phyloP scores from a whole-genome alignment of 2,329 filamentous ascomycete species.

The Stagonosporopsis rhizophila region DNA sequence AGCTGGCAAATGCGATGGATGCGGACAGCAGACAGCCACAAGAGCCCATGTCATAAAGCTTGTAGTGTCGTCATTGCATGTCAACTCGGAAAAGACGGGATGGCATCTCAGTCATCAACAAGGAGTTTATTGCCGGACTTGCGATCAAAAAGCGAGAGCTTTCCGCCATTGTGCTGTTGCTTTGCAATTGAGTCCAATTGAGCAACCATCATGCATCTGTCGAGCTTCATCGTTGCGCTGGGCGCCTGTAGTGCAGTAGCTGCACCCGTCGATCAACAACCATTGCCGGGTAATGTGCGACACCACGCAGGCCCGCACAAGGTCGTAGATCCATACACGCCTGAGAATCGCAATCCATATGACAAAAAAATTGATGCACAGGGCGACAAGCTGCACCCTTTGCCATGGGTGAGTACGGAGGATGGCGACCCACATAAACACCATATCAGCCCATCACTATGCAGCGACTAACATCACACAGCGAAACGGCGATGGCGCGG shows the following conservation, averaged over 20 bases:
- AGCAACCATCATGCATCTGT: conserved; percentile 37
- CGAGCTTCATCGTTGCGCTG: conserved; percentile 40
- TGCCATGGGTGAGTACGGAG: conserved; percentile 57
- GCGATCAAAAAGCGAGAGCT: conserved; percentile 5
- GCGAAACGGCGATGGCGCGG: conserved; percentile 65
- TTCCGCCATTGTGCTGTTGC: not conserved
- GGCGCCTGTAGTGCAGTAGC: conserved; percentile 34
- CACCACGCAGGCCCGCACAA: conserved; percentile 37
- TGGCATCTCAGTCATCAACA: not conserved
- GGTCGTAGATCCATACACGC: conserved; percentile 62
- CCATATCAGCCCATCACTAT: not conserved
- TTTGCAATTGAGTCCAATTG: conserved; percentile 27
- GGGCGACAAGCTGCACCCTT: conserved; percentile 66
- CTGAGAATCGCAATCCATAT: conserved; percentile 65
- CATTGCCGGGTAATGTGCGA: conserved; percentile 39
- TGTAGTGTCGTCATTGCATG: conserved; percentile 52
- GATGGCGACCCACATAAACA: conserved; percentile 4
- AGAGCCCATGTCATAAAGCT: conserved; percentile 24
- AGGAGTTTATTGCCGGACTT: conserved; percentile 3
- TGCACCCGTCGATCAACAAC: conserved; percentile 48
- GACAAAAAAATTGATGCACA: conserved; percentile 69
- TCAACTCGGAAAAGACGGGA: conserved; percentile 10
- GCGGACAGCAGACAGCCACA: conserved; percentile 9
- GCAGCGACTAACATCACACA: conserved; percentile 23
- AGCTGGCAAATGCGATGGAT: conserved; percentile 8